Evolutionary conservation across 345 rosid genomes (phyloP).

Genomic region (Boechera divaricarpa): DNA sequence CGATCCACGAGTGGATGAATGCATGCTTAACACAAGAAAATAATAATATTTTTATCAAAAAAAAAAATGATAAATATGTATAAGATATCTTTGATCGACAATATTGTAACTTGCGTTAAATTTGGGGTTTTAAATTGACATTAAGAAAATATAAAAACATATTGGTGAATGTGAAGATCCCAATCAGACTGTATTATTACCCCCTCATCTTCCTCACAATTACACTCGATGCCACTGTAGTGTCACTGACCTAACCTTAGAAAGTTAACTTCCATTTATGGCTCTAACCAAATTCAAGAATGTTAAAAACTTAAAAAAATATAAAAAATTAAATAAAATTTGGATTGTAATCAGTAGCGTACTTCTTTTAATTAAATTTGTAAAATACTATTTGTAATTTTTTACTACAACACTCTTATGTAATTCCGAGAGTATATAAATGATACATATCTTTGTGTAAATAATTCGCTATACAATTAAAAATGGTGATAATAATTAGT

Average conservation of each 20-base stretch:
- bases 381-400: neutral
- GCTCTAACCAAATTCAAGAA: conserved; percentile 7
- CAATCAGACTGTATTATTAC: neutral
- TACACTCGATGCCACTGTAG: conserved; percentile 16
- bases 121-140: neutral
- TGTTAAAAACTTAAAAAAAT: neutral
- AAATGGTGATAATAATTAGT: neutral
- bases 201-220: conserved; percentile 8
- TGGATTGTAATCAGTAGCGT: neutral
- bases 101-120: neutral
- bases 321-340: neutral
- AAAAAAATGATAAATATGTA: too few species aligned
- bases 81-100: neutral
- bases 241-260: conserved; percentile 29
- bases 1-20: conserved; percentile 42
- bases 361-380: neutral
- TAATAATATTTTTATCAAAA: too few species aligned
- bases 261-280: conserved; percentile 25
- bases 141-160: neutral
- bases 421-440: too few species aligned
- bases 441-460: too few species aligned
- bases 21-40: conserved; percentile 24
- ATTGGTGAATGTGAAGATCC: conserved; percentile 27
- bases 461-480: too few species aligned
- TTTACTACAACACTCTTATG: too few species aligned